Base-by-base conservation (phyloP, 2,329 filamentous ascomycete genomes). In the Geosmithia putterillii region DNA sequence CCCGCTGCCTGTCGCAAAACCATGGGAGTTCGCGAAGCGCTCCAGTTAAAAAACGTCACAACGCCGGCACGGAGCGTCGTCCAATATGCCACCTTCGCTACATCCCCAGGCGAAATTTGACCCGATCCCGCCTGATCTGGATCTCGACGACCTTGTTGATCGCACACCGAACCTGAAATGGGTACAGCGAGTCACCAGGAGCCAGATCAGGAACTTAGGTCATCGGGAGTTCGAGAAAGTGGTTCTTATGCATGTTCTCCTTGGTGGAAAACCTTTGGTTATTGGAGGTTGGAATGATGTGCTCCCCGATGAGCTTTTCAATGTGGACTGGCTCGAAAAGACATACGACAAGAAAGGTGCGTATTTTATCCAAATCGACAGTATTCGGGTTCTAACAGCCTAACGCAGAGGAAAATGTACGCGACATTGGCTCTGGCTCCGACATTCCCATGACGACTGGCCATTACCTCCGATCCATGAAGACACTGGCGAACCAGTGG, bases 391-490 rank as follows among this genome's bases (percentile, higher is more conserved):
- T 34, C 21, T 59, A 28, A 63, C 37, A 20, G 18, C 35, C 37
- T 47, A 19, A 14, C 28, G 28, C 49, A 90, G 86, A 85, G 55
- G 88, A 96, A 60, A 81, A 79, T 58, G 86, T 94, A 44, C 79
- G 88, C 51, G 88, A 95, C 56, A 78, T 96, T 41, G 76, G 73
- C 9, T 72, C 74, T 12, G 81, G 84, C 48, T 67, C 71, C 42
- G 80, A 90, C 54, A 77, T 95, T 9, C 84, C 83, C 1, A 84
- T 96, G 68, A 90, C 87, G 0, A 86, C 86, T 48, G 83, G 81
- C 1, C 90, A 96, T 59, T 98, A 98, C 61, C 66, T 98, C 28
- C 83, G 85, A 49, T 89, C 88, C 42, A 84, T 96, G 83, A 74
- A 76, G 36, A 78, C 84, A 50, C 76, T 96, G 25, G 80, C 89